Percentiles rank a stretch among this genome's conserved stretches.
These are phyloP conservation scores for Elymus sibiricus DNA, from an alignment of 176 grass and related monocot genomes.

Conservation along the genomic window DNA sequence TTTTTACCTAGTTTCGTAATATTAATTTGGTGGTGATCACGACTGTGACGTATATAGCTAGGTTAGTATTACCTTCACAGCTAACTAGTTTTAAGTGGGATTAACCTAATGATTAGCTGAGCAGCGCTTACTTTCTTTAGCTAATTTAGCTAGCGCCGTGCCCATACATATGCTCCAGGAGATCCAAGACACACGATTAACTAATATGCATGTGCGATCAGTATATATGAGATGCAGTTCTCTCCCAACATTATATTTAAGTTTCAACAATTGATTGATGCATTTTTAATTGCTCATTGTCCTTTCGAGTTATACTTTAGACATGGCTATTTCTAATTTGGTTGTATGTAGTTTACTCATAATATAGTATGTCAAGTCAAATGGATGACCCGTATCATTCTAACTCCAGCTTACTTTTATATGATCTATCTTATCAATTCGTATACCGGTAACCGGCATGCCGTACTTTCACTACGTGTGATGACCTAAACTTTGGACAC, in stretches of 20 bases:
- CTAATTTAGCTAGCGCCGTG: background rate
- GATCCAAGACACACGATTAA: background rate
- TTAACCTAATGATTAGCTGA: background rate
- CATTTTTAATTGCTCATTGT: slow-evolving; percentile 25
- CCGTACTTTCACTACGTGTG: slow-evolving; percentile 38
- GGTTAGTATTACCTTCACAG: background rate
- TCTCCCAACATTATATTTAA: slow-evolving; percentile 6
- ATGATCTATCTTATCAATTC: slow-evolving; percentile 33
- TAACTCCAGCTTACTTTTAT: slow-evolving; percentile 33
- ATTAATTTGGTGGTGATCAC: background rate
- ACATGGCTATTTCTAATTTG: slow-evolving; percentile 27
- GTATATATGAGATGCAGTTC: background rate
- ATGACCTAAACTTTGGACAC: slow-evolving; percentile 46
- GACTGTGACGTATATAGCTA: background rate
- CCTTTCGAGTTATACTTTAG: slow-evolving; percentile 38
- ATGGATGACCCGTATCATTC: slow-evolving; percentile 39
- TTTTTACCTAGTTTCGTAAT: background rate
- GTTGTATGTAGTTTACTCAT: slow-evolving; percentile 35
- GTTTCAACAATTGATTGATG: slow-evolving; percentile 32
- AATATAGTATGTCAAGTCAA: slow-evolving; percentile 56
- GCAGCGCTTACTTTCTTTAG: background rate
- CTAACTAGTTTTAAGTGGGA: background rate
- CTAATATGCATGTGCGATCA: background rate
- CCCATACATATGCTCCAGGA: background rate
- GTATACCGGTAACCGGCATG: slow-evolving; percentile 38